Base-by-base conservation (phyloP, 805 yeast species). In the Metschnikowia picachoensis region DNA sequence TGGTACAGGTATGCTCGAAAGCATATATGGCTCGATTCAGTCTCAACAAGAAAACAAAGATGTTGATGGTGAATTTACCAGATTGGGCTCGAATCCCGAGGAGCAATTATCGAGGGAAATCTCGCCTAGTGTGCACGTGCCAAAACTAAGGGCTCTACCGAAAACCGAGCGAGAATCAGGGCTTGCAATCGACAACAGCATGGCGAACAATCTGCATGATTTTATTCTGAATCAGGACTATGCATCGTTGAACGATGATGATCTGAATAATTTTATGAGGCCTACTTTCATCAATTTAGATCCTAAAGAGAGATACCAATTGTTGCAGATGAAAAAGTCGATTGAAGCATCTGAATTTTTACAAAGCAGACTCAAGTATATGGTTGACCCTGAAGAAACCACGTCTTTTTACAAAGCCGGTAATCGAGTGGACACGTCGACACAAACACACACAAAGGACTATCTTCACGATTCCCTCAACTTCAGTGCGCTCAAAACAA, bases 281-380 rank as follows among this genome's bases (percentile, higher is more conserved):
- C 77, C 77, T 0, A 75, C 76, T 6, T 69, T 72, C 51, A 72
- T 72, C 35, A 70, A 68, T 38, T 59, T 71, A 38, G 76, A 70
- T 46, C 77, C 76, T 1, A 49, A 67, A 31, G 77, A 72, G 50
- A 56, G 77, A 27, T 68, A 72, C 48, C 70, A 69, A 12, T 59
- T 72, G 45, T 53, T 72, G 29, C 74, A 70, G 50, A 52, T 71
- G 39, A 72, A 72, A 44, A 59, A 61, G 49, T 61, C 72, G 3
- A 56, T 71, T 9, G 69, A 71, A 46, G 66, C 68, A 4, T 60
- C 72, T 0, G 65, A 66, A 35, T 56, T 60, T 7, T 52, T 70
- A 34, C 68, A 68, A 43, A 50, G 56, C 27, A 53, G 66, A 45
- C 57, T 69, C 37, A 70, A 65, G 53, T 69, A 69, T 40, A 70